Evolutionary conservation across 2,329 filamentous ascomycete genomes (phyloP).

Genomic region (Clarireedia homoeocarpa): DNA sequence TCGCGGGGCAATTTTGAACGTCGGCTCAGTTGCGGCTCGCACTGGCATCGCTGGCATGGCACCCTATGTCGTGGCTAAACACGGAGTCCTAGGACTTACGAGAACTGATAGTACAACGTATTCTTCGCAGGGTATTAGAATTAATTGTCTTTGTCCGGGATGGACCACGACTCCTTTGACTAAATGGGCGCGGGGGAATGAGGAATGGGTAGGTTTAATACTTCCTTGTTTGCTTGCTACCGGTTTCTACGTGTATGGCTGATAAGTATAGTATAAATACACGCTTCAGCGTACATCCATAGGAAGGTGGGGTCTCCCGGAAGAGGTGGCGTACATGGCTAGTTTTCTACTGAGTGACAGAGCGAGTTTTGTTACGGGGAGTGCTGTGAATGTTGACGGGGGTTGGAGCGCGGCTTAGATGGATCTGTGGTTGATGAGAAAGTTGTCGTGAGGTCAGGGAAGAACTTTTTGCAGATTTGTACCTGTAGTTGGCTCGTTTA

Average conservation of each 20-base stretch:
- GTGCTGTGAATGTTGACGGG: slow-evolving; percentile 18
- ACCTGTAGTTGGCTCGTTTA: no score
- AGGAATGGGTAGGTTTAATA: slow-evolving; percentile 4
- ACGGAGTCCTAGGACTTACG: slow-evolving; percentile 29
- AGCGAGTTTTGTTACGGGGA: slow-evolving; percentile 19
- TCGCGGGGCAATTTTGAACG: slow-evolving; percentile 27
- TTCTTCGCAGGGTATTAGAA: slow-evolving; percentile 14
- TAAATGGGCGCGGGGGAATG: background rate
- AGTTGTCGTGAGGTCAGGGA: no score
- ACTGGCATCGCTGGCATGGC: slow-evolving; percentile 1
- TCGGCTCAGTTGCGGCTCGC: slow-evolving; percentile 13
- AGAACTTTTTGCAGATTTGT: no score
- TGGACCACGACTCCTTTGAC: slow-evolving; percentile 18
- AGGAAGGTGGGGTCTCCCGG: slow-evolving; percentile 13
- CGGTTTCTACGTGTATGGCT: no score
- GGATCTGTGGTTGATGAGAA: no score
- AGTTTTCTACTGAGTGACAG: slow-evolving; percentile 21
- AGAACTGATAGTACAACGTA: slow-evolving; percentile 28
- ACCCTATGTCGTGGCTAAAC: slow-evolving; percentile 20
- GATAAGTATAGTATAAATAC: background rate
- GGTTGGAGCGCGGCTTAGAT: slow-evolving; percentile 9
- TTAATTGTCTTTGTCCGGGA: slow-evolving; percentile 23
- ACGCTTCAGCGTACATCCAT: slow-evolving; percentile 11
- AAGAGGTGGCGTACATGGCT: slow-evolving; percentile 18
- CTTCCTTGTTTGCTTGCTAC: background rate